Base-by-base conservation (phyloP, 257 asterid species). In the Jasminum sambac region DNA sequence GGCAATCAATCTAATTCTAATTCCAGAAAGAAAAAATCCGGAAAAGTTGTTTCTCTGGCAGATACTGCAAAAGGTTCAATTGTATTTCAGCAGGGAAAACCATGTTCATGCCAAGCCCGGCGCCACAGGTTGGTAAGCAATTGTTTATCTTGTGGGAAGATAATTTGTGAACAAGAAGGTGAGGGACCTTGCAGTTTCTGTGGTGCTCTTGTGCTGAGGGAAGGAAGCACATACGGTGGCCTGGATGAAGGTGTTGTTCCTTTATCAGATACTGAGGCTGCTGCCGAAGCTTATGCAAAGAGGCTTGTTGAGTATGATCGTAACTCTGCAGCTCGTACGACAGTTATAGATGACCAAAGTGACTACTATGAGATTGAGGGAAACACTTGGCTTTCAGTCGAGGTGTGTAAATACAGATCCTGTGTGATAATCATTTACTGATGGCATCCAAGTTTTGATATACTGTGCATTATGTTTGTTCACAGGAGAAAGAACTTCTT, bases 241-340 rank as follows among this genome's bases (percentile, higher is more conserved):
- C 79, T 94, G 74, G 88, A 84, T 46, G 88, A 83, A 68, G 90
- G 90, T 37, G 80, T 67, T 4, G 36, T 79, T 63, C 67, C 84
- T 25, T 70, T 78, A 26, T 79, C 95, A 1, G 89, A 91, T 36
- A 80, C 95, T 68, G 99, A 94, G 86, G 89, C 81, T 8, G 93
- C 87, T 44, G 98, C 99, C 59, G 96, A 89, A 82, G 96, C 88
- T 24, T 94, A 77, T 78, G 89, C 98, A 4, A 94, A 94, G 76
- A 89, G 99, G 88, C 97, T 94, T 25, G 96, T 94, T 41, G 99
- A 94, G 4, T 94, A 94, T 68, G 99, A 94, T 70, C 96, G 99
- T 23, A 80, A 94, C 74, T 85, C 99, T n/a, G 99, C 99, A 0
- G 96, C 99, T 57, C 98, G 98, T 74, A 94, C 99, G 11, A 89